phyloP scores from a whole-genome alignment of 768 basidiomycete genomes.

The Rubroboletus pulcherrimus region DNA sequence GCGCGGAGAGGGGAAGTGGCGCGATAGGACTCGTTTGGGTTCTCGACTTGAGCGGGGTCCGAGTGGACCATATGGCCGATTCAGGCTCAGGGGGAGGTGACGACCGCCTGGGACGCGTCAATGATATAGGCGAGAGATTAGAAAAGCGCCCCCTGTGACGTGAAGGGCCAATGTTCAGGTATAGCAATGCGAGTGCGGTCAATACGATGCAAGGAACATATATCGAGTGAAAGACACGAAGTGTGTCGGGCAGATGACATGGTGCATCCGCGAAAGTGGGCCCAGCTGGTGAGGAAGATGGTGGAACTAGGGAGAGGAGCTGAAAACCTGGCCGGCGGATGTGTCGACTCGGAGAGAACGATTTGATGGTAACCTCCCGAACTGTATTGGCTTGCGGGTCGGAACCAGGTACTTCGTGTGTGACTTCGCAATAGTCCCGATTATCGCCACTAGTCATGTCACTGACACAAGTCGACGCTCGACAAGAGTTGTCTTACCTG shows the following conservation, averaged over 20 bases:
- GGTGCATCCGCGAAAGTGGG: conserved; percentile 58
- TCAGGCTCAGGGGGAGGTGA: conserved; percentile 30
- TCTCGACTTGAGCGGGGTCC: conserved; percentile 41
- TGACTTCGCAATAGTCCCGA: conserved; percentile 84
- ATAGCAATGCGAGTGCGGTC: conserved; percentile 45
- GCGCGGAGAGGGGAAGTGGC: conserved; percentile 36
- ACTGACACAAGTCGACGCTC: background rate
- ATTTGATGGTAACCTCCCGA: conserved; percentile 84
- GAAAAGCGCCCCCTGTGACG: conserved; percentile 17
- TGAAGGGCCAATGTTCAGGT: conserved; percentile 38
- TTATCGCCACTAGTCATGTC: conserved; percentile 67
- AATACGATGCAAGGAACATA: conserved; percentile 65
- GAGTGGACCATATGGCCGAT: conserved; percentile 37
- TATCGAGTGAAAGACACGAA: conserved; percentile 51
- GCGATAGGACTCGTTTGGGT: conserved; percentile 38
- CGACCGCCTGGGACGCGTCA: conserved; percentile 24
- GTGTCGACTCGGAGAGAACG: conserved; percentile 74
- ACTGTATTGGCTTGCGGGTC: conserved; percentile 31
- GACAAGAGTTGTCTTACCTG: conserved; percentile 45
- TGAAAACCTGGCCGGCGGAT: conserved; percentile 81
- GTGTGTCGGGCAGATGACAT: conserved; percentile 77
- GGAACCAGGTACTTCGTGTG: conserved; percentile 41
- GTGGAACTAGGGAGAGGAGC: conserved; percentile 63
- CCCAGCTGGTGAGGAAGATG: conserved; percentile 25
- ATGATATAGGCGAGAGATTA: conserved; percentile 32